A percentile compares a stretch with the other conserved stretches of the same genome.
Conservation (phyloP, 1,139 yeast species). For the Protomyces lactucae-debilis region DNA sequence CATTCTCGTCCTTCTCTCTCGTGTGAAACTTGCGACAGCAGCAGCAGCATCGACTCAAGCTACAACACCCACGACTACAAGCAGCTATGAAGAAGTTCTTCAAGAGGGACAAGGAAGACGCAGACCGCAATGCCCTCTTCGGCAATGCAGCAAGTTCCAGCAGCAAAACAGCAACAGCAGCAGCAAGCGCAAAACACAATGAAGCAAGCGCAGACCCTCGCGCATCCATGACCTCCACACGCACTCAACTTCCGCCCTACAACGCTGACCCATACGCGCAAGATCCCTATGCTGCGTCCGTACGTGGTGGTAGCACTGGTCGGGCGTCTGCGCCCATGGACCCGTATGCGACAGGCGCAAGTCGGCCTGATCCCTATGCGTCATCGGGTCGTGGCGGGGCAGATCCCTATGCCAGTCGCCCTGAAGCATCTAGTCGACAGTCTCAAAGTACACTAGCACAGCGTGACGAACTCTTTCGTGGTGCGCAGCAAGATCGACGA, state of each 20-base stretch:
- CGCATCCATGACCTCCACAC: background rate
- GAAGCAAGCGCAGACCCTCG: background rate
- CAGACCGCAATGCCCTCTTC: slow-evolving; percentile 22
- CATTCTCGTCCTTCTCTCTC: background rate
- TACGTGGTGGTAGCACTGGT: background rate
- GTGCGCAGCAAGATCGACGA: slow-evolving; percentile 18
- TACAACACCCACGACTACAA: background rate
- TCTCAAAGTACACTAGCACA: slow-evolving; percentile 8
- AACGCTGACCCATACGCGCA: slow-evolving; percentile 1
- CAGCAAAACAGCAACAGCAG: background rate
- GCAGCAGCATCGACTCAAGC: background rate
- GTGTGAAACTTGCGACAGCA: background rate
- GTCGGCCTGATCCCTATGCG: slow-evolving; percentile 16
- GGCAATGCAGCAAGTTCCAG: slow-evolving; percentile 6
- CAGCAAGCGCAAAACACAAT: background rate
- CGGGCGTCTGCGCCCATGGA: background rate
- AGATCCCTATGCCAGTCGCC: background rate
- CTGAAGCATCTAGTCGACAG: background rate
- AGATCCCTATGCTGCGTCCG: slow-evolving; percentile 5
- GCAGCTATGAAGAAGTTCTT: slow-evolving; percentile 19
- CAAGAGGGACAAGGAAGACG: slow-evolving; percentile 6
- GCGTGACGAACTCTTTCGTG: slow-evolving; percentile 19
- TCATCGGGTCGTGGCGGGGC: background rate
- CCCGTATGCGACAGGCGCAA: background rate
- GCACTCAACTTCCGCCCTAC: slow-evolving; percentile 13